Evolutionary conservation across 371 early-diverging fungal genomes (phyloP), one percentile per base, ranked within the genome.

Genomic region (Mucor sp.): DNA sequence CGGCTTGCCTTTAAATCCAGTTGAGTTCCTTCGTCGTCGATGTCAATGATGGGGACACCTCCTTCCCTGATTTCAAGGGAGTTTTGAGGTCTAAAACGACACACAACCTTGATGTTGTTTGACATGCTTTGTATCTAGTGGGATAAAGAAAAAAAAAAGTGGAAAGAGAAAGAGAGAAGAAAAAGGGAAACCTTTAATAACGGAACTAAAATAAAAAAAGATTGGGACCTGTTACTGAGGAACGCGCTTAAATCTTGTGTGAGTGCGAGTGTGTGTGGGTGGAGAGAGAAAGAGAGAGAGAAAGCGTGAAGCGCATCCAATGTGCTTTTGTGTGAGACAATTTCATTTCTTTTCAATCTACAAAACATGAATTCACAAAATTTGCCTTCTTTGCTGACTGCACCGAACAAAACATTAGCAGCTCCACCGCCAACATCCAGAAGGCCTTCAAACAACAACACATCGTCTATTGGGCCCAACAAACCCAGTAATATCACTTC

Each of bases 71-170:
- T 89, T 85, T 98, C 99, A 27, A 93, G 78, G 61, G 89, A 81
- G 82, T 98, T 98, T 74, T 96, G 95, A 53, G 99, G 99, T 56
- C 97, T 88, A 81, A 98, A 97, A 65, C 99, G 93, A 84, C 96
- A 96, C 58, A 98, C 92, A 69, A 98, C 99, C 79, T 93, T 91
- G 83, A 98, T 97, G 81, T 95, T 96, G 78, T 90, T 93, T 76
- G 81, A 78, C 81, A 84, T 84, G 60, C 23, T 63, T 37, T 37
- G 12, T 9, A 23, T 47, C 9, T 47, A 28, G 32, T 19, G n/a
- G 32, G 32, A 30, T 14, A 23, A n/a, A 15, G 30, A 19, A 41
- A 25, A 35, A 6, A 4, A 6, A 23, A 47, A 58, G 35, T 33
- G 23, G 9, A 58, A 44, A 65, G 32, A 43, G 23, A 17, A 23